Base-by-base conservation (phyloP, 768 basidiomycete genomes). In the Boletus reticuloceps region DNA sequence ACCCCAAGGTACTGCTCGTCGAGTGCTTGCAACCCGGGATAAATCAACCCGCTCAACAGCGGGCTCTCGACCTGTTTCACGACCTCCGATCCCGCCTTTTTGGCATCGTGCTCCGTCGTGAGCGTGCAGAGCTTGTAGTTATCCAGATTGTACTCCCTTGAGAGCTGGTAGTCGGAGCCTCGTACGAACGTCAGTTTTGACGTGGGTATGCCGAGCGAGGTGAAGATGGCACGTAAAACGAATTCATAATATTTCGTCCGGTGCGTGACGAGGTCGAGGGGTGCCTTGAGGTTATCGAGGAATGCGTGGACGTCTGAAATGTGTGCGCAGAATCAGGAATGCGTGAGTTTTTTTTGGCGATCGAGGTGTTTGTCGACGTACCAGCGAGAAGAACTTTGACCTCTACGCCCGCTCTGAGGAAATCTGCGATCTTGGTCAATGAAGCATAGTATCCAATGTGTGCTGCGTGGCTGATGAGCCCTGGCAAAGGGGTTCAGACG, bases 391-490 rank as follows among this genome's bases (percentile, higher is more conserved):
- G 76, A 55, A 94, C 79, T 59, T 83, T 92, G 61, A 94, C 87
- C 71, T 91, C 87, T 4, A 94, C 94, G 19, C 86, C 95, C 1
- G 95, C 96, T 40, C 84, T 81, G 42, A 98, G 74, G 72, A 99
- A 98, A 75, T 98, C 96, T 10, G 94, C 93, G 54, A 99, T 91
- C 79, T 99, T 99, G 22, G 84, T 86, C 57, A 98, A 75, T 3
- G 97, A 85, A 1, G 96, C 96, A 69, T 97, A 96, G 79, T 99
- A 99, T 7, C 92, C 97, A 55, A 98, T 88, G 65, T 98, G 97
- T 25, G 22, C 22, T 25, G 22, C 22, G 22, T 5, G 22, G 22
- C 22, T 25, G 22, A 25, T 25, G 22, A 25, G 22, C 22, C 22
- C 22, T 5, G 22, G 22, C 4, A 25, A 25, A 25, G 22, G 22